Base-by-base conservation (phyloP, 1,284 basidiomycete species). In the Trichosporon inkin region DNA sequence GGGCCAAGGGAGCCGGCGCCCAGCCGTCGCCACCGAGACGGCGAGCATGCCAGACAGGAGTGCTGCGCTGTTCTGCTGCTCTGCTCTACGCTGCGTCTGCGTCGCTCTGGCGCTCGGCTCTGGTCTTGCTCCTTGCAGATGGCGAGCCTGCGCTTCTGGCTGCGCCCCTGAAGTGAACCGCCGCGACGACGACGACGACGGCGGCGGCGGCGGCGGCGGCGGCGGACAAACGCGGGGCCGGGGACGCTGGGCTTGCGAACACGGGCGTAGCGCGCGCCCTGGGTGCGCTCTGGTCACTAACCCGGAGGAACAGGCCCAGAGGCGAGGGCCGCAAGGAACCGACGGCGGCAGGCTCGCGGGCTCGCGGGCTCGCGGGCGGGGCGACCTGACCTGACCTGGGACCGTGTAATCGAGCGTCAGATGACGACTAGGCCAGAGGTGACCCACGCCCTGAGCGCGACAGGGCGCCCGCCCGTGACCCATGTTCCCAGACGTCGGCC, bases 401-500 rank as follows among this genome's bases (percentile, higher is more conserved):
- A 49, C 44, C 44, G 44, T 49, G 44, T 49, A 49, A 49, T 49
- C 44, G 44, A 49, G 44, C 44, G 44, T 32, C 44, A 32, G 44
- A 49, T 49, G 44, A 49, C 44, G 44, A 49, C 22, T 28, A 22
- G 20, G 40, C 19, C 40, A 22, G 19, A 41, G 40, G 40, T 20
- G 11, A 20, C 40, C 19, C 40, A 38, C 36, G 36, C 24, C 44
- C 44, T 49, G 44, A 32, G 44, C 19, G 44, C 44, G 44, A 32
- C 44, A 49, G 44, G 44, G 44, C 28, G 44, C 28, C 7, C 14
- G 44, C 28, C 22, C n/a, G 16, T 49, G 44, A 49, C n/a, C 44
- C 24, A 49, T 49, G 44, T 49, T 49, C 44, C 24, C 44, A 49
- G 44, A 28, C 22, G 22, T 28, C 44, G 16, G 22, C 44, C 44